Evolutionary conservation across 805 yeast genomes (phyloP), one percentile per base, ranked within the genome.

Genomic region (Wickerhamomyces tratensis): DNA sequence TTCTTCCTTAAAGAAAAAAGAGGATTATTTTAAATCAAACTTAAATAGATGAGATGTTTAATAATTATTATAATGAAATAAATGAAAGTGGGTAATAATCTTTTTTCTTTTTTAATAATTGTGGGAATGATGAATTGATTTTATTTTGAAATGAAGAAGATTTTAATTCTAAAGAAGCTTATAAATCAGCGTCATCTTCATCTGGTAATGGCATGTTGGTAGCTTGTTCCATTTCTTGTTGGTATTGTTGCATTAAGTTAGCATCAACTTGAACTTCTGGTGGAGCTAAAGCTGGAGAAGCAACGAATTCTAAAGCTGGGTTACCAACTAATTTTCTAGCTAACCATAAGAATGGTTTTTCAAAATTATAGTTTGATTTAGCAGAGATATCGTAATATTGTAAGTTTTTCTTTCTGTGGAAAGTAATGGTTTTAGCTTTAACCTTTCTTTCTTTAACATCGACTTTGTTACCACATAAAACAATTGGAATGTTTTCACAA

Each of bases 351-450:
- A 93, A 93, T 53, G 99, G 99, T 77, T 94, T 93, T 77, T 93
- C 99, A 62, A 93, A 93, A 79, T 93, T 94, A 78, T 93, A 93
- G 79, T 93, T 93, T 53, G 98, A 93, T 76, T 93, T 93, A 69
- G 99, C 99, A 47, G 98, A 91, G 67, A 93, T 93, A 72, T 93
- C 99, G 76, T 93, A 93, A 77, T 93, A 93, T 75, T 93, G 99
- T 69, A 93, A 79, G 77, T 93, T 93, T 82, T 93, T 93, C 94
- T 93, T 93, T 81, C 99, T 86, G 87, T 93, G 99, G 96, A 93
- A 93, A 57, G 99, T 93, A 76, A 93, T 93, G 65, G 97, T 86
- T 80, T 93, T 93, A 59, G 99, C 99, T 80, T 93, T 93, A 63
- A 93, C 99, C 75, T 93, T 93, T 73, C 99, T 86, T 77, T 93